Evolutionary conservation across 2,329 filamentous ascomycete genomes (phyloP).

Genomic region (Fusarium keratoplasticum): DNA sequence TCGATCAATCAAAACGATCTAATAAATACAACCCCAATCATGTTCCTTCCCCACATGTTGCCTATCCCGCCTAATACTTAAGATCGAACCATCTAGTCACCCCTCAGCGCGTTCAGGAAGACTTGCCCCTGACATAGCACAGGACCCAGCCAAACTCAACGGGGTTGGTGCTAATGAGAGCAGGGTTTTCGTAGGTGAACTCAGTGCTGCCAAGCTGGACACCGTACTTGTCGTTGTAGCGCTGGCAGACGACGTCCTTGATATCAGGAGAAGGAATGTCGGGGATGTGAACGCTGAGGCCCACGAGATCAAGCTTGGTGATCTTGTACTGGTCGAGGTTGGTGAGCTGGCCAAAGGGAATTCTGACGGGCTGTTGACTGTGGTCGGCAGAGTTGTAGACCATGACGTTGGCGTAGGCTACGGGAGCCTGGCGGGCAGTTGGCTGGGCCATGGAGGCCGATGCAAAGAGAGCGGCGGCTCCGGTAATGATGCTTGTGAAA

Average conservation of each 20-base stretch:
- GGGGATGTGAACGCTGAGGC: constrained; percentile 18
- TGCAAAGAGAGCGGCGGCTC: constrained; percentile 11
- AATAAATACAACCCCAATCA: background rate
- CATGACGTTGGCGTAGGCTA: constrained; percentile 16
- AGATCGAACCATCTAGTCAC: background rate
- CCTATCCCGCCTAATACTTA: background rate
- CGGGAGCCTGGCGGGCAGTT: constrained; percentile 5
- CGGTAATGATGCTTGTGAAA: constrained; percentile 8
- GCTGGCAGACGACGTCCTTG: constrained; percentile 23
- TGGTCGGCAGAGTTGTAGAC: constrained; percentile 12
- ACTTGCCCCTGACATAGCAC: constrained; percentile 22
- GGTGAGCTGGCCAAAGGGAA: constrained; percentile 29
- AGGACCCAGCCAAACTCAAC: constrained; percentile 30
- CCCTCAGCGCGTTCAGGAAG: background rate
- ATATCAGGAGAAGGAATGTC: constrained; percentile 5
- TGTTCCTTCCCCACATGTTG: background rate
- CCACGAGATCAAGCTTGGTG: constrained; percentile 18
- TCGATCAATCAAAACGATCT: too few species aligned
- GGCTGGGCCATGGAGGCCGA: constrained; percentile 6
- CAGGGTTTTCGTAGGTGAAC: constrained; percentile 21
- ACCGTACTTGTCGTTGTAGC: constrained; percentile 28
- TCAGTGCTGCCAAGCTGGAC: constrained; percentile 26
- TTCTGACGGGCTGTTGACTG: constrained; percentile 26
- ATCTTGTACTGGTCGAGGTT: constrained; percentile 12
- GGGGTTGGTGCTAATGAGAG: constrained; percentile 29